Evolutionary conservation across 805 yeast species (phyloP).

Genomic region (Clavispora asparagi): DNA sequence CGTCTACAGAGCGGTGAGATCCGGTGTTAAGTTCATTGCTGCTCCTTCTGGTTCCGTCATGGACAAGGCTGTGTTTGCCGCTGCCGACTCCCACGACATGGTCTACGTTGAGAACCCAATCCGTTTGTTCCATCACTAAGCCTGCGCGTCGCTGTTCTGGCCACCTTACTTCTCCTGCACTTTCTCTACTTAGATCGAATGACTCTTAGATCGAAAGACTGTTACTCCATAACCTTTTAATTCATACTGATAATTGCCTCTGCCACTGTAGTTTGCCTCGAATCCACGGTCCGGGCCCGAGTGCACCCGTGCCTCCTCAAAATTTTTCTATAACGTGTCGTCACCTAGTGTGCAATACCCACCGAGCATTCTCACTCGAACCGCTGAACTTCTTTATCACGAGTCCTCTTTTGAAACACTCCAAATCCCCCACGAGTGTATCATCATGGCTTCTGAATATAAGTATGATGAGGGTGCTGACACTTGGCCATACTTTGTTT

Average conservation of each 20-base stretch:
- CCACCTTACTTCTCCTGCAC: not conserved
- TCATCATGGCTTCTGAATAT: slow-evolving; percentile 45
- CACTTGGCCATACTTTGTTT: slow-evolving; percentile 88
- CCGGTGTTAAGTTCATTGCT: slow-evolving; percentile 93
- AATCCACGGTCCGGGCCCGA: not conserved
- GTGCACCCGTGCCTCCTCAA: slow-evolving; percentile 3
- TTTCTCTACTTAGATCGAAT: not conserved
- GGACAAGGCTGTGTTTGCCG: slow-evolving; percentile 93
- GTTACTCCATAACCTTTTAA: not conserved
- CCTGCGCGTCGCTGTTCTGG: not conserved
- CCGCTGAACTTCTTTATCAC: not conserved
- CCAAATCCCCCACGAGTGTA: not conserved
- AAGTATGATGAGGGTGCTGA: slow-evolving; percentile 85
- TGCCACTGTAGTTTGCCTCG: not conserved
- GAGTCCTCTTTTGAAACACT: not conserved
- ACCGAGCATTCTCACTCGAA: not conserved
- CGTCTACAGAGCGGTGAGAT: slow-evolving; percentile 93
- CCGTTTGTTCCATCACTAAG: slow-evolving; percentile 93
- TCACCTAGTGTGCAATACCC: not conserved
- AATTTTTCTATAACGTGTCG: slow-evolving; percentile 3
- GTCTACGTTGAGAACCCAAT: slow-evolving; percentile 97
- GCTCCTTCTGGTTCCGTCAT: slow-evolving; percentile 98
- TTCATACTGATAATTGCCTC: not conserved
- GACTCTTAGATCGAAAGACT: not conserved
- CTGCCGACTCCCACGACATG: slow-evolving; percentile 86